A percentile compares a stretch with the other conserved stretches of the same genome.
phyloP scores from a whole-genome alignment of 2,329 filamentous ascomycete genomes.

The Helminthosporium solani region DNA sequence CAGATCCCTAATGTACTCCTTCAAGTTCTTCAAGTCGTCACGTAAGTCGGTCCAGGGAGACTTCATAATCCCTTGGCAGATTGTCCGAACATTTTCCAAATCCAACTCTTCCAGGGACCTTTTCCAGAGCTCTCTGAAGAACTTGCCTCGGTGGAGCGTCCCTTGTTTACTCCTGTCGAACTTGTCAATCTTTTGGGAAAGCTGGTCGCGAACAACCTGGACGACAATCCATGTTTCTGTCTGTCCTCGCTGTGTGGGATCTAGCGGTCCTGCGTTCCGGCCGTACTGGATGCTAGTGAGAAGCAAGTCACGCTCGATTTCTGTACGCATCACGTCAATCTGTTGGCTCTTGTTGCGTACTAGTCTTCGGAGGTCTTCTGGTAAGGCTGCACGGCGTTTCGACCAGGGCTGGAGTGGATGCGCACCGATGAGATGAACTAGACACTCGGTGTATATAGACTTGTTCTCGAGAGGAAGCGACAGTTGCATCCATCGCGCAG shows the following conservation, averaged over 20 bases:
- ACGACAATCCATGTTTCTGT: constrained; percentile 31
- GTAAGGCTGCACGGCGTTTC: constrained; percentile 9
- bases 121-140: constrained; percentile 32
- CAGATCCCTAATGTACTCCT: constrained; percentile 21
- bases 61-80: constrained; percentile 16
- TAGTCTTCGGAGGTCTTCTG: constrained; percentile 9
- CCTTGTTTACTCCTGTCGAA: constrained; percentile 3
- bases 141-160: constrained; percentile 15
- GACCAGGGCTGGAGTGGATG: constrained; percentile 25
- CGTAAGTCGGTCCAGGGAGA: constrained; percentile 18
- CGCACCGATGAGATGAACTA: constrained; percentile 39
- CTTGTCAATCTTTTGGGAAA: constrained; percentile 19
- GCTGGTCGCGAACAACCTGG: constrained; percentile 34
- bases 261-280: not conserved
- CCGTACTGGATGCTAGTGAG: constrained; percentile 18
- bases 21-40: constrained; percentile 27
- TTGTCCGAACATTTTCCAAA: constrained; percentile 19
- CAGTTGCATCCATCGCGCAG: constrained; percentile 37
- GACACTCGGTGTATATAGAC: constrained; percentile 39
- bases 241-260: constrained; percentile 2
- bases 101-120: constrained; percentile 32
- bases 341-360: constrained; percentile 18
- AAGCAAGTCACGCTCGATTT: constrained; percentile 29
- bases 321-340: constrained; percentile 12
- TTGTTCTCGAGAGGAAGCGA: constrained; percentile 26